A percentile compares a stretch with the other conserved stretches of the same genome.
These are phyloP conservation scores for Neurospora sp. DNA, from an alignment of 495 filamentous ascomycete species.

Conservation along the genomic window DNA sequence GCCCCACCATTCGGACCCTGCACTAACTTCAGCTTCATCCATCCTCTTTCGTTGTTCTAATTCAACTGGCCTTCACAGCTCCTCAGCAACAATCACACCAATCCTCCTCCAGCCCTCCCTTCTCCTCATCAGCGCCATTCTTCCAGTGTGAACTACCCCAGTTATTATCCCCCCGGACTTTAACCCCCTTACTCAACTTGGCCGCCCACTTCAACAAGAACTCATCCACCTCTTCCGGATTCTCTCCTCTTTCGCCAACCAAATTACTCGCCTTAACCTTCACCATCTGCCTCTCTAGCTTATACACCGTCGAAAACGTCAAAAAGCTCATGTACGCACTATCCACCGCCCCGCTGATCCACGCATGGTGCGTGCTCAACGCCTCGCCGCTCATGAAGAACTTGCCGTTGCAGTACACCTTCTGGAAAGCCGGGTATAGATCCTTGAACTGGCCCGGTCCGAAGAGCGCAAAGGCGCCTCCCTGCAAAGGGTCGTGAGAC, in stretches of 20 bases:
- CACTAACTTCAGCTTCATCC: background rate
- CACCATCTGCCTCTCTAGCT: background rate
- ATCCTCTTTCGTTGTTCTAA: background rate
- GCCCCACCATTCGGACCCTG: background rate
- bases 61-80: background rate
- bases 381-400: slow-evolving; percentile 32
- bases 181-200: background rate
- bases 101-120: background rate
- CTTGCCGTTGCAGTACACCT: slow-evolving; percentile 15
- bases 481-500: slow-evolving; percentile 25
- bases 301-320: background rate
- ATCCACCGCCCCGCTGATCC: slow-evolving; percentile 30
- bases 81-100: background rate
- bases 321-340: slow-evolving; percentile 4
- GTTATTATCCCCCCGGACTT: background rate
- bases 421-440: slow-evolving; percentile 18
- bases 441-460: slow-evolving; percentile 32
- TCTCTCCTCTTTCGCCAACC: background rate
- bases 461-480: slow-evolving; percentile 37
- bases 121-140: background rate
- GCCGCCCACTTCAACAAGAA: background rate
- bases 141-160: background rate
- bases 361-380: slow-evolving; percentile 31
- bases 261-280: background rate
- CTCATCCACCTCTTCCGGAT: slow-evolving; percentile 1